A percentile compares a stretch with the other conserved stretches of the same genome.
Evolutionary conservation across 139 green algal species (phyloP).

Genomic region (Chloropicon primus): DNA sequence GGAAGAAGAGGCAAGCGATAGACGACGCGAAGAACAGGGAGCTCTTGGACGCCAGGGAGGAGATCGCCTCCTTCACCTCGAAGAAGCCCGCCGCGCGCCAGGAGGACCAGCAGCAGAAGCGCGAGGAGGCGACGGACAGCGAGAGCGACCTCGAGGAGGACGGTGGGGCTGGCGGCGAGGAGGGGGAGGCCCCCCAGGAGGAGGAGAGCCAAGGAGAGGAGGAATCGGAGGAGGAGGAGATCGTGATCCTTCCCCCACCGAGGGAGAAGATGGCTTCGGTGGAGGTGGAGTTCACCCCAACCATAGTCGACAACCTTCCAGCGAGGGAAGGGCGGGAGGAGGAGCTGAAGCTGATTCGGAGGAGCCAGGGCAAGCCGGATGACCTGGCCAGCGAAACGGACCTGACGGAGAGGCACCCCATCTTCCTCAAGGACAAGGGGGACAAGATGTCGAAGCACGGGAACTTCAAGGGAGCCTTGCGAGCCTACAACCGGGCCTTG

Average conservation of each 20-base stretch:
- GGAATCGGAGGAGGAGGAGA: not conserved
- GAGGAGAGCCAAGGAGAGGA: not conserved
- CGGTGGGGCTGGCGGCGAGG: not conserved
- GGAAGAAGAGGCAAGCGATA: not conserved
- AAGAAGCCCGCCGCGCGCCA: not conserved
- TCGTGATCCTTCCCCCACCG: conserved; percentile 20
- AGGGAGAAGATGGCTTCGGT: conserved; percentile 17
- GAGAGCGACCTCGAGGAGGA: not conserved
- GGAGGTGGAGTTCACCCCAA: conserved; percentile 36
- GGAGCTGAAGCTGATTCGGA: conserved; percentile 24
- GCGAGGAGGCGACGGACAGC: not conserved
- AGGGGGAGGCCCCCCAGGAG: not conserved
- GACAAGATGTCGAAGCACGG: conserved; percentile 38
- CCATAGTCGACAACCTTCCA: conserved; percentile 2
- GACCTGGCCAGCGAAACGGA: conserved; percentile 12
- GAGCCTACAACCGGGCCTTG: conserved; percentile 43
- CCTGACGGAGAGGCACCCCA: conserved; percentile 44
- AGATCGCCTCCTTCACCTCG: not conserved
- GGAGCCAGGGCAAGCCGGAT: not conserved
- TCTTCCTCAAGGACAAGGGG: conserved; percentile 65
- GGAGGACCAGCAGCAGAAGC: not conserved
- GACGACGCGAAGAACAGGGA: not conserved
- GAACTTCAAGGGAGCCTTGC: conserved; percentile 38
- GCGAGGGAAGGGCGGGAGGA: conserved; percentile 35
- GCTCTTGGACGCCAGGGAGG: not conserved